A percentile compares a stretch with the other conserved stretches of the same genome.
phyloP scores from a whole-genome alignment of 495 filamentous ascomycete genomes.

The Daldinia caldariorum region DNA sequence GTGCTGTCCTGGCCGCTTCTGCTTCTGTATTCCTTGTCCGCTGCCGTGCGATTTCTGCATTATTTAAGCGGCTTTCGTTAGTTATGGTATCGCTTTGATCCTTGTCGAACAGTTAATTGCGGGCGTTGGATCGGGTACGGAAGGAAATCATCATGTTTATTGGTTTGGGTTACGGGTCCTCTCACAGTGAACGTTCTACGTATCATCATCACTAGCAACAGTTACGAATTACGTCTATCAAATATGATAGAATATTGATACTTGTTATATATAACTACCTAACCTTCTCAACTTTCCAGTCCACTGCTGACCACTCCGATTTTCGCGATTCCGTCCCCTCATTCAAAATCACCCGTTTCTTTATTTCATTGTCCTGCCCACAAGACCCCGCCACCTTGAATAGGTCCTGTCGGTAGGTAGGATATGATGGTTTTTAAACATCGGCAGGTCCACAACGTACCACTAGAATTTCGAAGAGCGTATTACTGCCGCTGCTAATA shows the following conservation, averaged over 20 bases:
- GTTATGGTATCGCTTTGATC: neutral
- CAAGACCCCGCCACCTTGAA: too few species aligned
- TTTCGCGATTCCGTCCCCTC: too few species aligned
- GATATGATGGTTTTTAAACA: too few species aligned
- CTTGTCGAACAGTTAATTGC: neutral
- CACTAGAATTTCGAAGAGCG: too few species aligned
- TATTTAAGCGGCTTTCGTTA: constrained; percentile 37
- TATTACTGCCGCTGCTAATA: too few species aligned
- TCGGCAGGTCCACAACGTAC: too few species aligned
- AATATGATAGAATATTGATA: neutral
- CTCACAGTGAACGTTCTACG: neutral
- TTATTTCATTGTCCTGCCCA: too few species aligned
- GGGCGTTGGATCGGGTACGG: constrained; percentile 3
- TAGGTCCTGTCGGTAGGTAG: too few species aligned
- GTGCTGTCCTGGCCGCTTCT: constrained; percentile 55
- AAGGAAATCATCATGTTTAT: neutral
- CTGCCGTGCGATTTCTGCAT: constrained; percentile 57
- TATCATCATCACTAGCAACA: neutral
- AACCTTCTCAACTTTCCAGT: too few species aligned
- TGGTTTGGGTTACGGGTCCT: neutral
- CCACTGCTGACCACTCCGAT: too few species aligned
- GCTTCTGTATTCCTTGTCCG: constrained; percentile 58
- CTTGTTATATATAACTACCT: neutral
- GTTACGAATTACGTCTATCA: neutral
- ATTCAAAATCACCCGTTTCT: too few species aligned